Evolutionary conservation across 768 basidiomycete genomes (phyloP).

Genomic region (Auriscalpium orientale): DNA sequence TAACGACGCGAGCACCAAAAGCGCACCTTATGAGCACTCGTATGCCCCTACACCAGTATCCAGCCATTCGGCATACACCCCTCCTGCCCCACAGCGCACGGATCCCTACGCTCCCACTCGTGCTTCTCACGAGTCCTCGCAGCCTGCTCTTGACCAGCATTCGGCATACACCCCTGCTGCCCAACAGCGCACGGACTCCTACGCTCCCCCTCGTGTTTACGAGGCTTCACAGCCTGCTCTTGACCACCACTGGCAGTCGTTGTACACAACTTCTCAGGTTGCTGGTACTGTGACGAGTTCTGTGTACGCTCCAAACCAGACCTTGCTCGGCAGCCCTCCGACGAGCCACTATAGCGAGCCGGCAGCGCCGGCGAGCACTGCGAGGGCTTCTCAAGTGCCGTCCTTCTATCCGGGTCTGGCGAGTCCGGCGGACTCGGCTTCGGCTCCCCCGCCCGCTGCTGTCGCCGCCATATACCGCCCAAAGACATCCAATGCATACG

Average conservation of each 20-base stretch:
- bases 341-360: slow-evolving; percentile 10
- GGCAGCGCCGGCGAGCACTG: not conserved
- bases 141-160: not conserved
- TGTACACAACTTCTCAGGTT: slow-evolving; percentile 4
- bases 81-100: not conserved
- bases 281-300: slow-evolving; percentile 6
- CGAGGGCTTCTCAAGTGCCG: slow-evolving; percentile 20
- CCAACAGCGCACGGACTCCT: not conserved
- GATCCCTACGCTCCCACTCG: not conserved
- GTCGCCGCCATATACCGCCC: slow-evolving; percentile 16
- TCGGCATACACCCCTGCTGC: not conserved
- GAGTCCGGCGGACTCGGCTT: too few species aligned
- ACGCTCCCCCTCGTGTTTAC: not conserved
- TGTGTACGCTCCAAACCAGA: slow-evolving; percentile 21
- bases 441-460: not conserved
- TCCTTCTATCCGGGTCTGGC: slow-evolving; percentile 24
- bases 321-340: slow-evolving; percentile 12
- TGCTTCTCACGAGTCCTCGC: not conserved
- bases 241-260: not conserved
- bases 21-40: too few species aligned
- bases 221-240: not conserved
- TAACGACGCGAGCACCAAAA: too few species aligned
- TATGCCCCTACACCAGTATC: too few species aligned
- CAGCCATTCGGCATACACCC: too few species aligned
- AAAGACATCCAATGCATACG: slow-evolving; percentile 23